Percentiles rank a stretch among this genome's conserved stretches.
phyloP scores from a whole-genome alignment of 148 eudicot species.

The Pharnaceum exiguum region DNA sequence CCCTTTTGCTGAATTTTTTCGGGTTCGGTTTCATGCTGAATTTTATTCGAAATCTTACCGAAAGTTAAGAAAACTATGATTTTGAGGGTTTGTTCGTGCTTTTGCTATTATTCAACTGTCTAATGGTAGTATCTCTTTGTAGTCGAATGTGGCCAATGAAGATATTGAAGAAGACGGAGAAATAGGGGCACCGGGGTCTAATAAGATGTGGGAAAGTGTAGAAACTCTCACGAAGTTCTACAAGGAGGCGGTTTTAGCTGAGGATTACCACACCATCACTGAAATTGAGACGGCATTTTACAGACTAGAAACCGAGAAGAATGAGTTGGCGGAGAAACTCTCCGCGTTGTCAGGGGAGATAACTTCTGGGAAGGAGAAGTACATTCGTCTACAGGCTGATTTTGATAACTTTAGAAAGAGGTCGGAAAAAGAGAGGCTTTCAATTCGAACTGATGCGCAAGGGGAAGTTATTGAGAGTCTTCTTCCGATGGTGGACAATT shows the following conservation, averaged over 20 bases:
- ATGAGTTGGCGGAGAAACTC: conserved; percentile 44
- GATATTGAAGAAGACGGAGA: conserved; percentile 26
- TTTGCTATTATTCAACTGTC: neutral
- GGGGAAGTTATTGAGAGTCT: conserved; percentile 89
- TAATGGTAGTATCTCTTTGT: neutral
- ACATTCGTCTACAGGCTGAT: conserved; percentile 80
- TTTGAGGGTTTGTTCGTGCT: neutral
- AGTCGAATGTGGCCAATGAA: conserved; percentile 19
- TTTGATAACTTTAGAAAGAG: conserved; percentile 94
- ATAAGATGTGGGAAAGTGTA: conserved; percentile 22
- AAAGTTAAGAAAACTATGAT: no score
- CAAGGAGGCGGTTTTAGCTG: conserved; percentile 62
- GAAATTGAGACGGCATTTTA: conserved; percentile 54
- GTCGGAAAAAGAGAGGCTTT: conserved; percentile 73
- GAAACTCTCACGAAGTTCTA: conserved; percentile 53
- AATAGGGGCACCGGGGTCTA: conserved; percentile 19
- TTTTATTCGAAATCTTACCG: no score
- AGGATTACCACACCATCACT: conserved; percentile 44
- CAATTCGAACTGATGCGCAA: conserved; percentile 59
- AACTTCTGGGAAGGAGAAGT: conserved; percentile 68
- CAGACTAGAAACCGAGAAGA: conserved; percentile 55
- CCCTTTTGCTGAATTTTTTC: no score
- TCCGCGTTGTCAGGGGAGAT: conserved; percentile 48
- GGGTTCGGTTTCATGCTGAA: no score
- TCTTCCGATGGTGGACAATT: conserved; percentile 88